Base-by-base conservation (phyloP, 768 basidiomycete species). In the Russula earlei region DNA sequence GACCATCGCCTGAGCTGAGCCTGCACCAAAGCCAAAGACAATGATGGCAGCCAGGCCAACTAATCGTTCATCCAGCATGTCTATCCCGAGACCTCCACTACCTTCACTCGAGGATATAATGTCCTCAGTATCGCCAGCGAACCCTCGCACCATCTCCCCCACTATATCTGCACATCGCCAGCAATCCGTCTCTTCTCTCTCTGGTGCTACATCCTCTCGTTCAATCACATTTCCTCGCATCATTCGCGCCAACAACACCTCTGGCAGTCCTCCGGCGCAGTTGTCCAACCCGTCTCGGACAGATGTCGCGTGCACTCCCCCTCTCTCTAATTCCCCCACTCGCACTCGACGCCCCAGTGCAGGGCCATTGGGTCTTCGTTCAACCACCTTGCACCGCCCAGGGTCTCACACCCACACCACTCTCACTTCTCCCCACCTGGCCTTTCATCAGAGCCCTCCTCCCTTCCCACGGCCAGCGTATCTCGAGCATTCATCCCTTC, bases 401-500 rank as follows among this genome's bases (percentile, higher is more conserved):
- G 51, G 55, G 24, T 47, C 61, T 7, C 72, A 71, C 58, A 61
- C 66, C 60, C 66, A 64, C 56, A 48, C 56, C 59, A 67, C 52
- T 2, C 45, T 55, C 22, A 20, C 54, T 59, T 60, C 68, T 58
- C 65, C 64, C 57, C 54, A 68, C 68, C 56, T 66, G 65, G 44
- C 68, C 61, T 25, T 65, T 59, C 57, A 68, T 36, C 68, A 64
- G 47, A 59, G 67, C 44, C 68, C 67, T 54, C 70, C 63, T 33
- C 70, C 72, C 51, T 91, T 84, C 68, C 72, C 79, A 45, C 79
- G 82, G 19, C 89, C 89, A 1, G 70, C 81, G 0, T 91, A 91
- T 68, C 76, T 91, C 52, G 85, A 87, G 41, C 76, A 87, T 67
- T 87, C 87, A 2, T 79, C 85, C 1, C 71, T 91, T 54, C 82